phyloP scores from a whole-genome alignment of 2,329 filamentous ascomycete species.

The Leptosphaerulina australis region DNA sequence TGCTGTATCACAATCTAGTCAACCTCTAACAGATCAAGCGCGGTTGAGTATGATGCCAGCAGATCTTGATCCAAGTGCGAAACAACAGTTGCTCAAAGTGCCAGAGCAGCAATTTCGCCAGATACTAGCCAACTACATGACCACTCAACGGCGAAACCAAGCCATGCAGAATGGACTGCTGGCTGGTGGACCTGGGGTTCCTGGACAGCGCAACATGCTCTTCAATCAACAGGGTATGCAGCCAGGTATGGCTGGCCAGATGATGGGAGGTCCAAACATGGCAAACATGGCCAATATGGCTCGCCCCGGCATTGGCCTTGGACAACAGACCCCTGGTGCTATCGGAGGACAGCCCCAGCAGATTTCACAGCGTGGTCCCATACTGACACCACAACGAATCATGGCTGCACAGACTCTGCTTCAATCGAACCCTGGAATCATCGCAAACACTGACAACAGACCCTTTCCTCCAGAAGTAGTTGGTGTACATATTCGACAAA shows the following conservation, averaged over 20 bases:
- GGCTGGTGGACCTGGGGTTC: constrained; percentile 25
- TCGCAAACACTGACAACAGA: constrained; percentile 39
- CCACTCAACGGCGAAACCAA: constrained; percentile 28
- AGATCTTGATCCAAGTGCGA: constrained; percentile 37
- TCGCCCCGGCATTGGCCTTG: constrained; percentile 37
- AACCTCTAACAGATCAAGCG: constrained; percentile 39
- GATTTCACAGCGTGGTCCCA: constrained; percentile 35
- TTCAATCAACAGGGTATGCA: constrained; percentile 38
- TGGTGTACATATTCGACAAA: constrained; percentile 30
- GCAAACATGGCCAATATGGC: constrained; percentile 32
- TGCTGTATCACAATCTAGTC: constrained; percentile 32
- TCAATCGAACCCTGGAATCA: constrained; percentile 44
- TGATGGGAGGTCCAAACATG: constrained; percentile 40
- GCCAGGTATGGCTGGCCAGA: constrained; percentile 32
- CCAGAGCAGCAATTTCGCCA: constrained; percentile 44
- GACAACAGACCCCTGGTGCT: constrained; percentile 34
- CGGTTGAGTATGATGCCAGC: constrained; percentile 44
- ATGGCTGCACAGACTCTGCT: constrained; percentile 35
- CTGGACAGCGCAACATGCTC: constrained; percentile 37
- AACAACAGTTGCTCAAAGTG: constrained; percentile 43
- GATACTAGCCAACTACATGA: constrained; percentile 36
- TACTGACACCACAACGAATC: constrained; percentile 38
- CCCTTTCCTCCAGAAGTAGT: constrained; percentile 41
- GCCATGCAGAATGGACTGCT: constrained; percentile 33
- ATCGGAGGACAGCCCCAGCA: constrained; percentile 32